Evolutionary conservation across 257 asterid genomes (phyloP).

Genomic region (Solanum tacnaense): DNA sequence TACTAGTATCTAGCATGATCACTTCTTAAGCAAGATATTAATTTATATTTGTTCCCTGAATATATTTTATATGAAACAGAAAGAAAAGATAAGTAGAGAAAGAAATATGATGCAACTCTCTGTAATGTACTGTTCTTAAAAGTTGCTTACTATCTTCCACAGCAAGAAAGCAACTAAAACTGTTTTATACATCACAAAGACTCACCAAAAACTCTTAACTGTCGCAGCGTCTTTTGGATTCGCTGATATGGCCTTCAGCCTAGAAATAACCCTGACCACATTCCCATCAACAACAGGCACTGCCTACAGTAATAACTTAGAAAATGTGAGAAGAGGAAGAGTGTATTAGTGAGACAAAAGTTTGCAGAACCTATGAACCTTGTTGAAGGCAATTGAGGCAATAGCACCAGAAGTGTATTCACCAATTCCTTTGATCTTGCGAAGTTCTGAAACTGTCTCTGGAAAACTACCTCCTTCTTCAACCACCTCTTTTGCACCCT

Average conservation of each 20-base stretch:
- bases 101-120: not conserved
- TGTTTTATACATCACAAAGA: not conserved
- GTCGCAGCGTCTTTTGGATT: conserved; percentile 65
- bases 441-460: conserved; percentile 64
- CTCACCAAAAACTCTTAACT: conserved; percentile 77
- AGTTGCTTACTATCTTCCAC: not conserved
- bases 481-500: conserved; percentile 95
- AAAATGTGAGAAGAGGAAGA: conserved; percentile 3
- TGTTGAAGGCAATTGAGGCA: conserved; percentile 85
- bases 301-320: conserved; percentile 32
- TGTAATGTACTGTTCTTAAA: not conserved
- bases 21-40: not conserved
- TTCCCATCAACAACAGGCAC: conserved; percentile 98
- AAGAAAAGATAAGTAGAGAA: not conserved
- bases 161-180: not conserved
- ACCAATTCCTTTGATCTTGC: conserved; percentile 76
- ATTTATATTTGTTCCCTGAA: not conserved
- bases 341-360: not conserved
- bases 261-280: conserved; percentile 76
- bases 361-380: conserved; percentile 35
- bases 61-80: not conserved
- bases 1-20: not conserved
- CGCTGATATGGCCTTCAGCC: conserved; percentile 78
- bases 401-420: conserved; percentile 96
- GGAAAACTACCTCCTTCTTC: conserved; percentile 77